These are phyloP conservation scores for Starmerella vaccinii DNA, from an alignment of 805 yeast species.

Conservation along the genomic window DNA sequence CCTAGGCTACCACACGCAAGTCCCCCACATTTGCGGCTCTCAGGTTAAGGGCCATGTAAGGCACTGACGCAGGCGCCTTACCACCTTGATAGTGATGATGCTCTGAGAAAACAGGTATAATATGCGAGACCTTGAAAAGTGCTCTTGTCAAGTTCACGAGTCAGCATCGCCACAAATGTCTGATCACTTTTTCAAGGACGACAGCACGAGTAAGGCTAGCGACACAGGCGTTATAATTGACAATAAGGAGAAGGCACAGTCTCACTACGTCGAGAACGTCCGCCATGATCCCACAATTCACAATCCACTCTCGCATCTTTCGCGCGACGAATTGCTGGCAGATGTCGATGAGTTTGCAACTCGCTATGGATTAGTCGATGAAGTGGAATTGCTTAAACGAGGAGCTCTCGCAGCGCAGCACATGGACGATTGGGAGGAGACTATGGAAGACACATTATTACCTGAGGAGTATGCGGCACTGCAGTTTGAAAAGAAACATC, in stretches of 20 bases:
- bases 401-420: conserved; percentile 49
- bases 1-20: not conserved
- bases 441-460: conserved; percentile 18
- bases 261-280: conserved; percentile 4
- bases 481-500: conserved; percentile 39
- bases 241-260: conserved; percentile 1
- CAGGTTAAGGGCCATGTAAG: not conserved
- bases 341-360: conserved; percentile 18
- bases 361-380: conserved; percentile 21
- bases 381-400: conserved; percentile 24
- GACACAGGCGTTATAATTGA: not conserved
- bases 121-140: no score
- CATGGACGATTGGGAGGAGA: conserved; percentile 29
- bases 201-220: conserved; percentile 2
- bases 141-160: no score
- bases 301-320: conserved; percentile 15
- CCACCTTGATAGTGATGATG: not conserved
- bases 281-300: conserved; percentile 5
- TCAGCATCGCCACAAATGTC: no score
- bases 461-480: conserved; percentile 29
- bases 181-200: not conserved
- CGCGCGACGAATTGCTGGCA: conserved; percentile 9
- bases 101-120: no score
- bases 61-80: not conserved
- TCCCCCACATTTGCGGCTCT: not conserved